Conservation (phyloP, 1,284 basidiomycete genomes). For the Trametes polyzona region DNA sequence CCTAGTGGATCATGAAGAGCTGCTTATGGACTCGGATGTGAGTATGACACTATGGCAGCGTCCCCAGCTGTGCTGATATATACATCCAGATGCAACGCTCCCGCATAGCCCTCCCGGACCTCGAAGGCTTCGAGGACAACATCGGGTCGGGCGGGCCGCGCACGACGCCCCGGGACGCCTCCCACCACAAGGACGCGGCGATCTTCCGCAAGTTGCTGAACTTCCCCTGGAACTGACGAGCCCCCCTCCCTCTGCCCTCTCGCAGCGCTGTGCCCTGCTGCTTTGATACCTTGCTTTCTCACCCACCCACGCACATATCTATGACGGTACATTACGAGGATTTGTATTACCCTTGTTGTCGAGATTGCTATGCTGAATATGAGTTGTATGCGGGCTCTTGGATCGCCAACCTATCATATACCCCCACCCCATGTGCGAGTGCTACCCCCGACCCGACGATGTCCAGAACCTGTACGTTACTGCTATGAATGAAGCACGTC, state of each 20-base stretch:
- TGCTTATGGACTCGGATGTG: constrained; percentile 70
- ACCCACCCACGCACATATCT: constrained; percentile 27
- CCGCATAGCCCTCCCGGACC: constrained; percentile 44
- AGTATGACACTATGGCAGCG: constrained; percentile 22
- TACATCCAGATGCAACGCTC: constrained; percentile 59
- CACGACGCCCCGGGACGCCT: constrained; percentile 25
- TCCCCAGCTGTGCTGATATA: neutral
- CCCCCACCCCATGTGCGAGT: too few species aligned
- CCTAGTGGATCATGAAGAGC: constrained; percentile 40
- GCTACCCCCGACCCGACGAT: too few species aligned
- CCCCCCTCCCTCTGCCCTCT: too few species aligned
- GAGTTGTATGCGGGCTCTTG: constrained; percentile 27
- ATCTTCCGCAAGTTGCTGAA: constrained; percentile 33
- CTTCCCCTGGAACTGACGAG: constrained; percentile 34
- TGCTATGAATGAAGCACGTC: too few species aligned
- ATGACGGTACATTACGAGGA: constrained; percentile 31
- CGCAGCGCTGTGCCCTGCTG: constrained; percentile 13
- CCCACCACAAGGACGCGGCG: constrained; percentile 30
- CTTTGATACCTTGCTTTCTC: constrained; percentile 32
- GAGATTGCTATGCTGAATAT: constrained; percentile 33
- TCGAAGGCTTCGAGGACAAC: constrained; percentile 28
- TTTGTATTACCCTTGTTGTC: constrained; percentile 32
- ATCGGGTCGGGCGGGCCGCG: constrained; percentile 18
- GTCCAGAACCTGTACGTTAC: too few species aligned
- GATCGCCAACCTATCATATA: constrained; percentile 18